These are phyloP conservation scores for Ceratobasidium sp. DNA, from an alignment of 1,284 basidiomycete genomes.

Conservation along the genomic window DNA sequence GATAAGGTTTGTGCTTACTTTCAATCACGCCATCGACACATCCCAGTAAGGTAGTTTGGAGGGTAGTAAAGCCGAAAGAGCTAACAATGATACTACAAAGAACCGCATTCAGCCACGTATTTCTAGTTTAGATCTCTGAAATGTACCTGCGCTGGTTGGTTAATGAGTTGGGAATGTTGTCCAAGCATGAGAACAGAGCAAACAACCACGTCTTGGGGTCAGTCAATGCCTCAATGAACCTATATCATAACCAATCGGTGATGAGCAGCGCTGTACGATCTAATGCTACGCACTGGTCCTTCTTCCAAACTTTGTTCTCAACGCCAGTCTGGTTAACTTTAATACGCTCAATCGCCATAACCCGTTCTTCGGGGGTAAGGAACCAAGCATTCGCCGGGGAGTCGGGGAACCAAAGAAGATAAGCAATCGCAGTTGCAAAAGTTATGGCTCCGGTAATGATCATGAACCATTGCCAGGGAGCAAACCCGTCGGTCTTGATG, in stretches of 20 bases:
- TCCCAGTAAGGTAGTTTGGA: conserved; percentile 61
- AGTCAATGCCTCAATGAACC: conserved; percentile 53
- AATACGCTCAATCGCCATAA: conserved; percentile 52
- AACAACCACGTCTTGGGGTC: conserved; percentile 62
- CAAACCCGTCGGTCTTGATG: conserved; percentile 45
- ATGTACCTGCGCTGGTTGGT: conserved; percentile 40
- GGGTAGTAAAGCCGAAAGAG: conserved; percentile 53
- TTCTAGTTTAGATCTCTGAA: not conserved
- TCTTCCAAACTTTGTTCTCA: conserved; percentile 61
- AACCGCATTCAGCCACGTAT: not conserved
- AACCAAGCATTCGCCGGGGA: conserved; percentile 51
- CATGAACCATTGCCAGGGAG: conserved; percentile 51
- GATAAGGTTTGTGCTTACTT: conserved; percentile 40
- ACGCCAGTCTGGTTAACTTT: conserved; percentile 54
- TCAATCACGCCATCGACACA: conserved; percentile 53
- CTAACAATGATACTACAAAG: conserved; percentile 59
- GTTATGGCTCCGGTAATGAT: conserved; percentile 51
- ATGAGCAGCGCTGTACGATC: not conserved
- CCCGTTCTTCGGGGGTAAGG: conserved; percentile 50
- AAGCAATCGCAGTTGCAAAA: conserved; percentile 41
- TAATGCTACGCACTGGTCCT: conserved; percentile 54
- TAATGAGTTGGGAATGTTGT: conserved; percentile 40
- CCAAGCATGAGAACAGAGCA: conserved; percentile 55
- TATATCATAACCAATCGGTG: not conserved
- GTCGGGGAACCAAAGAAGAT: conserved; percentile 47